phyloP scores from a whole-genome alignment of 768 basidiomycete genomes.

The Mycena vulgaris region DNA sequence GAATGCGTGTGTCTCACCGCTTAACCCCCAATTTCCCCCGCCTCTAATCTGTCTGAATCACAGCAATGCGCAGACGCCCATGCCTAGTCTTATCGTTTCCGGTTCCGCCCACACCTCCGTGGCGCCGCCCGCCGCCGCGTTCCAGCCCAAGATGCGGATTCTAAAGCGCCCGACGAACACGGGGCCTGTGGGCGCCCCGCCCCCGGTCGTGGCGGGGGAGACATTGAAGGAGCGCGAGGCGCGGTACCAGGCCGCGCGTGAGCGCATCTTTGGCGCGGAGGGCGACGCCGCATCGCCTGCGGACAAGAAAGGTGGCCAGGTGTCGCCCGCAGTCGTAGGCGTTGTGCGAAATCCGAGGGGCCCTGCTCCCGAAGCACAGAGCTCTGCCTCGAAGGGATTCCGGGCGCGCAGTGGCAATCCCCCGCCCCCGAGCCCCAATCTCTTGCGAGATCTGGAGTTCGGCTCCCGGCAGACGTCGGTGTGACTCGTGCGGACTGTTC shows the following conservation, averaged over 20 bases:
- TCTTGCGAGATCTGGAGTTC: background rate
- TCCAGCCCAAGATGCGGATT: slow-evolving; percentile 78
- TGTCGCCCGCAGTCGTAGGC: slow-evolving; percentile 20
- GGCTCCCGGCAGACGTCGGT: background rate
- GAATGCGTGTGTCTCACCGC: no score
- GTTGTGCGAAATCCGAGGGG: slow-evolving; percentile 53
- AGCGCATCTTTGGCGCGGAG: slow-evolving; percentile 75
- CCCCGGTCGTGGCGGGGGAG: slow-evolving; percentile 45
- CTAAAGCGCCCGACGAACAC: slow-evolving; percentile 74
- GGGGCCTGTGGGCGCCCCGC: slow-evolving; percentile 43
- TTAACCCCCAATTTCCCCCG: background rate
- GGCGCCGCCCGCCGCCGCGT: slow-evolving; percentile 68
- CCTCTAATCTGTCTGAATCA: no score
- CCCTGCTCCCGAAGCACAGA: slow-evolving; percentile 31
- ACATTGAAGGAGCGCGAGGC: slow-evolving; percentile 78
- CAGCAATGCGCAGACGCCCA: slow-evolving; percentile 55
- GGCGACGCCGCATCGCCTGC: background rate
- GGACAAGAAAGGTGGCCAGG: slow-evolving; percentile 4
- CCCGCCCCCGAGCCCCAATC: slow-evolving; percentile 25
- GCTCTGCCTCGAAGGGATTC: slow-evolving; percentile 5
- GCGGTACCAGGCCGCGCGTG: slow-evolving; percentile 80
- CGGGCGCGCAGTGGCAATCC: slow-evolving; percentile 9
- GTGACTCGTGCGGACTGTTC: no score
- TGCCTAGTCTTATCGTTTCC: slow-evolving; percentile 74
- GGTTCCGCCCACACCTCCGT: slow-evolving; percentile 55